Conservation (phyloP, 306 rosid genomes). For the Cajanus cajan region DNA sequence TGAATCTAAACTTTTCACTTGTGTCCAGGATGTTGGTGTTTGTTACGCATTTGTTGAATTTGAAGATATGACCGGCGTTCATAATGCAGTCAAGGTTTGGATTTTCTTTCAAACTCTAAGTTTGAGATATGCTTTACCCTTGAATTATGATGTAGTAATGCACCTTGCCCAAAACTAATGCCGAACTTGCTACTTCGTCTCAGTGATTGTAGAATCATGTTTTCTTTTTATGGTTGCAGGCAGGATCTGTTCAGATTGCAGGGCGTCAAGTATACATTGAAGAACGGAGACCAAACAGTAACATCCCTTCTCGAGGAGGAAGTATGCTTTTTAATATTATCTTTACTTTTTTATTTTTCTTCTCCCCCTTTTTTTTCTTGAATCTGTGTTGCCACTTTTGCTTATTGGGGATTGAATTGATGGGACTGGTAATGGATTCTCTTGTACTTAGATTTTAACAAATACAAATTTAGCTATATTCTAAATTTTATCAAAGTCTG, state of each 20-base stretch:
- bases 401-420: background rate
- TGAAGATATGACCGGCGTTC: slow-evolving; percentile 82
- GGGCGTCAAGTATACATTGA: slow-evolving; percentile 90
- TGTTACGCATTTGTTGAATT: slow-evolving; percentile 98
- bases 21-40: slow-evolving; percentile 88
- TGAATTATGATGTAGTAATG: background rate
- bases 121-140: slow-evolving; percentile 9
- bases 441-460: background rate
- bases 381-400: background rate
- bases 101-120: background rate
- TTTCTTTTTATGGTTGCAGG: slow-evolving; percentile 47
- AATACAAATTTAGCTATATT: background rate
- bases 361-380: background rate
- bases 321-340: slow-evolving; percentile 45
- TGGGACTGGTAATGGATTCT: background rate
- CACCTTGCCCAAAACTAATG: background rate
- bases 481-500: background rate
- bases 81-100: slow-evolving; percentile 84
- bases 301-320: slow-evolving; percentile 75
- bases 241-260: slow-evolving; percentile 67
- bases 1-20: slow-evolving; percentile 28
- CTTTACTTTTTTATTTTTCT: background rate
- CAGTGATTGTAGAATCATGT: background rate
- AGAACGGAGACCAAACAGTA: slow-evolving; percentile 93
- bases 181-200: background rate